Evolutionary conservation across 306 rosid genomes (phyloP), one percentile per base, ranked within the genome.

Genomic region (Trifolium dubium): DNA sequence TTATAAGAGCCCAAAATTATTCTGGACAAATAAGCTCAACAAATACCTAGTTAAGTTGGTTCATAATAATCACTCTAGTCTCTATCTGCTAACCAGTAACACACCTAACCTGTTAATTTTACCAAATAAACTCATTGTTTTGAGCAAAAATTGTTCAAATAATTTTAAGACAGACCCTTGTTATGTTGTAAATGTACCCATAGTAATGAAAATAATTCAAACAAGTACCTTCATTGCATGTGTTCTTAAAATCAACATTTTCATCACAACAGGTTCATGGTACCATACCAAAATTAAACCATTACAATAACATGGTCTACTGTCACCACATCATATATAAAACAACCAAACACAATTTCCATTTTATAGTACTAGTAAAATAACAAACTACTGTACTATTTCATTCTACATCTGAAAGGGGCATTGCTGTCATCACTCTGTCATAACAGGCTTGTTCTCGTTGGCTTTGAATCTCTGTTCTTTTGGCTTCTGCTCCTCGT

Each of bases 371-470:
- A 54, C 23, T 70, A 37, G 18, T 3, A 12, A 41, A 51, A 79
- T 23, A 79, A 68, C 49, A 15, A 69, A 34, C 70, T 71, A 55
- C 71, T 10, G 39, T 37, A 23, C 80, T 49, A 58, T 34, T 46
- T 44, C 83, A 75, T 65, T 54, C 59, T 37, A n/a, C 32, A 79
- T 23, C 70, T 28, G 47, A 69, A 61, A 8, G 67, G 18, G 39
- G 13, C 66, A 72, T 55, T 49, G 18, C 41, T 51, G 83, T 55
- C 54, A 56, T 89, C 89, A 94, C 85, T 94, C 97, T 10, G 86
- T 92, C 99, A 94, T 94, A 15, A 94, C 83, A 30, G 98, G 98
- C 88, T 94, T 94, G 82, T 92, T 94, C 85, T 94, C 99, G 44
- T 71, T 94, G 63, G 96, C 98, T 72, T 94, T 94, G 8, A 88